Base-by-base conservation (phyloP, 495 filamentous ascomycete genomes). In the Bombardia bombarda region DNA sequence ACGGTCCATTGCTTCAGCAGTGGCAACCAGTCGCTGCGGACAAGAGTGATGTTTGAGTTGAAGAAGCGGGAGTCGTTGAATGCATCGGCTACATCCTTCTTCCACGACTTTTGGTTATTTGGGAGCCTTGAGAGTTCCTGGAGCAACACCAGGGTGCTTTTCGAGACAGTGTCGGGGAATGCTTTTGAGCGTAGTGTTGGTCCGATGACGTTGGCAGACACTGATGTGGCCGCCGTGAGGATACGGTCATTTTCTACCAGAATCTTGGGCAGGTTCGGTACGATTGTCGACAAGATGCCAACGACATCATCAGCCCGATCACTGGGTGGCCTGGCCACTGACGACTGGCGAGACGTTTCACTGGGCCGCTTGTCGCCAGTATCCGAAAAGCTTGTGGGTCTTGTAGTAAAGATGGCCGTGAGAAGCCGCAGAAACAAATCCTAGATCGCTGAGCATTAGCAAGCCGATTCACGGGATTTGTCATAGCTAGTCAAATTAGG, bases 41-140 rank as follows among this genome's bases (percentile, higher is more conserved):
- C 75, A 8, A 94, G 63, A 22, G 69, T 50, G 7, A 84, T 51
- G n/a, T 72, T 75, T 4, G 77, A 73, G 38, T 66, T 65, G 52
- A 99, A 94, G 66, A 97, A 90, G 48, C 80, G 78, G 10, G 82
- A 53, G 58, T 97, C 89, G 55, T 93, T 89, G 66, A 96, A 93
- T 10, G 87, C 90, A 55, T 97, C 93, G 0, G 77, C 73, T 9
- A 95, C 70, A 51, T 97, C 93, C 51, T 89, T 95, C 64, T 84
- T 93, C 92, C 92, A 97, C 4, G 78, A 66, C 51, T 93, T 97
- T 40, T 92, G 82, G 32, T 83, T 82, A 38, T 83, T 83, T 9
- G 86, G 77, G 16, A 92, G 70, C 42, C 79, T 79, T 0, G 82
- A 72, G 47, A 97, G 75, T 55, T 87, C 80, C 28, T 85, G 84